phyloP scores from a whole-genome alignment of 2,329 filamentous ascomycete genomes.

The Pyrenophora seminiperda region DNA sequence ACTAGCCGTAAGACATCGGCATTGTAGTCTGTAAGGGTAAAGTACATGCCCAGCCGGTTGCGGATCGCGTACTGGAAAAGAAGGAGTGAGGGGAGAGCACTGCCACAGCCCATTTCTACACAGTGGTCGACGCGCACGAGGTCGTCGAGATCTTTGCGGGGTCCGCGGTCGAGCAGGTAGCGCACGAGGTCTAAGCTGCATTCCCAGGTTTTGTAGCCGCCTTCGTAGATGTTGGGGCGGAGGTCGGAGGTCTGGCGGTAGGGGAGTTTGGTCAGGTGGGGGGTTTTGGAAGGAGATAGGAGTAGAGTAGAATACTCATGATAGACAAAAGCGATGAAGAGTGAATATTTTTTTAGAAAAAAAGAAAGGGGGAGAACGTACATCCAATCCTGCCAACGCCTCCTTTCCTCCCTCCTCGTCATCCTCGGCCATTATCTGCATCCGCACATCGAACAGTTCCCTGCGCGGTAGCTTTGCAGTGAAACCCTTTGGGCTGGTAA shows the following conservation, averaged over 20 bases:
- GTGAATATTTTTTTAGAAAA: neutral
- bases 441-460: constrained; percentile 79
- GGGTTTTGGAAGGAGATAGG: too few relatives aligned
- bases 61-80: constrained; percentile 67
- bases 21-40: constrained; percentile 81
- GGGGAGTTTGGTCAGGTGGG: too few relatives aligned
- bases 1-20: constrained; percentile 76
- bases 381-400: constrained; percentile 1
- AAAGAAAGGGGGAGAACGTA: neutral
- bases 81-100: constrained; percentile 72
- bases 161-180: constrained; percentile 59
- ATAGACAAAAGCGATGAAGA: too few relatives aligned
- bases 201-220: constrained; percentile 90
- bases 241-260: constrained; percentile 64
- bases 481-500: constrained; percentile 64
- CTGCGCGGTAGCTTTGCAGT: constrained; percentile 68
- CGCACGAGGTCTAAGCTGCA: constrained; percentile 80
- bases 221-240: constrained; percentile 81
- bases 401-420: constrained; percentile 31
- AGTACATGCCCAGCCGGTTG: constrained; percentile 58
- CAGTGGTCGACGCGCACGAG: constrained; percentile 56
- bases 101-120: constrained; percentile 75
- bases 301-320: too few relatives aligned
- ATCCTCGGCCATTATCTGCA: constrained; percentile 78
- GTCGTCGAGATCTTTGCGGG: constrained; percentile 57